Base-by-base conservation (phyloP, 2,329 filamentous ascomycete species). In the Sordariomycetes sp. region DNA sequence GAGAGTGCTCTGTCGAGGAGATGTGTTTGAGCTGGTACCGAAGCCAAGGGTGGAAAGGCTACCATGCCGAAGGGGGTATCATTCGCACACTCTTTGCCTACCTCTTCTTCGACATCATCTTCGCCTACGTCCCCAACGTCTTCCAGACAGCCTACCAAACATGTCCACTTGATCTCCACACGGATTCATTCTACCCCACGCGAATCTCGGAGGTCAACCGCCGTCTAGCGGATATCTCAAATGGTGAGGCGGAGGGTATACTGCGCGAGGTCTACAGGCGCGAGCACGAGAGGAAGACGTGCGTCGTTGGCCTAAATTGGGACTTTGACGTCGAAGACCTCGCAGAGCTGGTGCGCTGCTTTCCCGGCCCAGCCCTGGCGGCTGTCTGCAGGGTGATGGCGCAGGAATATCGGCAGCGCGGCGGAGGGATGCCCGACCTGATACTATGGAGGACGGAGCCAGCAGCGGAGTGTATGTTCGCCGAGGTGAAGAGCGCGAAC, bases 61-160 rank as follows among this genome's bases (percentile, higher is more conserved):
- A 93, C 67, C 94, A 99, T 71, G 84, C 87, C 20, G 94, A 99
- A 76, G 90, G 91, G 37, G 89, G 92, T 2, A 92, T 97, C 64
- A 75, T 97, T 7, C 85, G 91, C n/a, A 99, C 94, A 0, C 76
- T 99, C 28, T 92, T 92, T 71, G 88, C 86, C 16, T 93, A 94
- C 67, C 82, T 99, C 20, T 96, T 97, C 75, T 94, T 87, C 75
- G 93, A 99, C 70, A 82, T 97, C 25, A 76, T 99, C 7, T 97
- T 97, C 72, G 78, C 90, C 28, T 96, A 96, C 70, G 82, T 97
- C 5, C 93, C 94, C 28, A 96, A 97, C 65, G 93, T 99, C 58
- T 99, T 99, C 71, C 93, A 97, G 69, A 99, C 94, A 6, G 83
- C 88, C 1, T 99, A 90, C 69, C 94, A 99, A 71, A 96, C 90